These are phyloP conservation scores for Beauveria medogensis DNA, from an alignment of 2,329 filamentous ascomycete genomes.

Conservation along the genomic window DNA sequence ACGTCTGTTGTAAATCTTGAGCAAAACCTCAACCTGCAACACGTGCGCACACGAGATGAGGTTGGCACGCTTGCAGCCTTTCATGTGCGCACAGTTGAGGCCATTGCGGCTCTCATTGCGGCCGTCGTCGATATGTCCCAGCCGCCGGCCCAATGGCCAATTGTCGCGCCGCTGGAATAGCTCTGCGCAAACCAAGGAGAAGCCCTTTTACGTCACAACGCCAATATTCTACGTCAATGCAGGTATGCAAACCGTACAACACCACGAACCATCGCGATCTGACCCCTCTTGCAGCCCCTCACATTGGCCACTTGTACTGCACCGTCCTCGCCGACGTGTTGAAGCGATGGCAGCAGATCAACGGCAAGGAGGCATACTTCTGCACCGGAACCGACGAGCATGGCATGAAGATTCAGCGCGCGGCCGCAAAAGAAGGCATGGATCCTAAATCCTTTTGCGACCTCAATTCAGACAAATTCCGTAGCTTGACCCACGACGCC, in stretches of 20 bases:
- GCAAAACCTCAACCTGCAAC: background rate
- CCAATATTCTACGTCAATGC: slow-evolving; percentile 99
- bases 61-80: slow-evolving; percentile 19
- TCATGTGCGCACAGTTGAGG: slow-evolving; percentile 18
- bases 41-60: slow-evolving; percentile 18
- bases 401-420: slow-evolving; percentile 93
- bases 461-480: slow-evolving; percentile 70
- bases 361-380: slow-evolving; percentile 62
- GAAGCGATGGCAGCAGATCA: slow-evolving; percentile 82
- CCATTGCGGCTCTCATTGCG: slow-evolving; percentile 15
- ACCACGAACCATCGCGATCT: background rate
- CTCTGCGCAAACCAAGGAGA: slow-evolving; percentile 30
- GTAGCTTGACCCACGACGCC: slow-evolving; percentile 60
- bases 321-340: slow-evolving; percentile 86
- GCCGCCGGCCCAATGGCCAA: slow-evolving; percentile 19
- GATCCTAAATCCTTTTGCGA: slow-evolving; percentile 84
- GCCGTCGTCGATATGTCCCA: slow-evolving; percentile 21
- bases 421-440: slow-evolving; percentile 62
- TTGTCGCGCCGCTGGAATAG: slow-evolving; percentile 23
- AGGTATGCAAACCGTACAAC: slow-evolving; percentile 37
- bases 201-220: slow-evolving; percentile 92
- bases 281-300: slow-evolving; percentile 54
- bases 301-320: slow-evolving; percentile 90
- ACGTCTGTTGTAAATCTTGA: too few species aligned
- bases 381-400: slow-evolving; percentile 95